phyloP scores from a whole-genome alignment of 2,329 filamentous ascomycete species.

The Cercospora citrullina region DNA sequence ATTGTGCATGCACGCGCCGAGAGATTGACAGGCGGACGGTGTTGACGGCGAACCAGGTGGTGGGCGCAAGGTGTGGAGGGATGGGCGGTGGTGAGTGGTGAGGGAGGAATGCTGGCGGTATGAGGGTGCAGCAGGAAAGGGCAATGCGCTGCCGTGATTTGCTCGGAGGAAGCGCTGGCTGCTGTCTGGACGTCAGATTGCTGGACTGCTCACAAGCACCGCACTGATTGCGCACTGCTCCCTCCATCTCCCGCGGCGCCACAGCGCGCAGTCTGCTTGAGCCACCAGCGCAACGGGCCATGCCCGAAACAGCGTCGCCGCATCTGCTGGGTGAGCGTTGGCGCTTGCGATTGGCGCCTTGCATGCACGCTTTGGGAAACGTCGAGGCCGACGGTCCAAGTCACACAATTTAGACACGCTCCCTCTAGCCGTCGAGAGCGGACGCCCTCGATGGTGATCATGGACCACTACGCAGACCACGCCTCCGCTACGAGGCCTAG shows the following conservation, averaged over 20 bases:
- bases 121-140: neutral
- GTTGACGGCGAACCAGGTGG: neutral
- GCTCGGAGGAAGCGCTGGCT: neutral
- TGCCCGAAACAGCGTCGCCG: constrained; percentile 12
- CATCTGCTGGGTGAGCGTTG: constrained; percentile 11
- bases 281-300: neutral
- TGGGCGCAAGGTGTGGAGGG: neutral
- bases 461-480: constrained; percentile 10
- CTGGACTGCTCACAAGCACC: neutral
- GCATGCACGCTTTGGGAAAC: constrained; percentile 8
- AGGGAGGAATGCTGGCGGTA: neutral
- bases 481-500: constrained; percentile 7
- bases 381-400: constrained; percentile 6
- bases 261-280: neutral
- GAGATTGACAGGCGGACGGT: neutral
- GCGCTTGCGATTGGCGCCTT: constrained; percentile 14
- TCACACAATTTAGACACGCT: constrained; percentile 6
- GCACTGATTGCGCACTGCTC: neutral
- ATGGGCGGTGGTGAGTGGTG: neutral
- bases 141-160: neutral
- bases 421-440: constrained; percentile 7
- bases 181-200: neutral
- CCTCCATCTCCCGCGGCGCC: neutral
- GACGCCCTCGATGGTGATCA: neutral
- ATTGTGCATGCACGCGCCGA: neutral